Evolutionary conservation across 768 basidiomycete species (phyloP).

Genomic region (Myochromella boudieri): DNA sequence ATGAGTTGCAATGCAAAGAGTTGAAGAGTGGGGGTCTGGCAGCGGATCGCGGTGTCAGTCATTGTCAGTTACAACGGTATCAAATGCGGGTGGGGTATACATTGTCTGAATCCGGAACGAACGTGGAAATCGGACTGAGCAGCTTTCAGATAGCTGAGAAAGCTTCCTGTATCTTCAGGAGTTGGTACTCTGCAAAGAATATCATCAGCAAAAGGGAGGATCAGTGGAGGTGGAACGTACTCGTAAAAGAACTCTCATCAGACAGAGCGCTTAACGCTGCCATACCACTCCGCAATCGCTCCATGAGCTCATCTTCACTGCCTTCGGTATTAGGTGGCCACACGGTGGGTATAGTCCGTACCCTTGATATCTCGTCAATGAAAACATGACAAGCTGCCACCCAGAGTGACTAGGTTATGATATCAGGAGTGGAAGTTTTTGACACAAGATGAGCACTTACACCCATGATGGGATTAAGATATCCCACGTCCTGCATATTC

Average conservation of each 20-base stretch:
- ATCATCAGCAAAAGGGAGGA: conserved; percentile 3
- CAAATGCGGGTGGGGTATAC: conserved; percentile 15
- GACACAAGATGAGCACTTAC: conserved; percentile 31
- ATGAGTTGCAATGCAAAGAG: neutral
- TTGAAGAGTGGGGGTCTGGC: neutral
- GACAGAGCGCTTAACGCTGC: conserved; percentile 42
- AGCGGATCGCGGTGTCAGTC: neutral
- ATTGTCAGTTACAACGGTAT: conserved; percentile 15
- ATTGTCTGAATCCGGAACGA: neutral
- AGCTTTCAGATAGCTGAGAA: conserved; percentile 35
- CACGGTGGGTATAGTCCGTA: conserved; percentile 31
- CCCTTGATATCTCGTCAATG: conserved; percentile 43
- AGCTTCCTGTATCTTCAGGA: conserved; percentile 46
- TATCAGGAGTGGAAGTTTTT: conserved; percentile 5
- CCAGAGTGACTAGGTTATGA: conserved; percentile 41
- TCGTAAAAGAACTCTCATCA: conserved; percentile 43
- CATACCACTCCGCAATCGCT: conserved; percentile 37
- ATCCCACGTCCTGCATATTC: conserved; percentile 37
- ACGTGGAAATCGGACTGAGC: neutral
- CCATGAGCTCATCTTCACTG: conserved; percentile 42
- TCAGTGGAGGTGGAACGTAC: conserved; percentile 31
- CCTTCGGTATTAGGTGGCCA: conserved; percentile 28
- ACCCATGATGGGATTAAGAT: conserved; percentile 51
- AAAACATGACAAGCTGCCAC: conserved; percentile 45
- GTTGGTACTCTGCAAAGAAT: conserved; percentile 37